Conservation (phyloP, 108 stramenopile genomes). For the Discostella pseudostelligera region DNA sequence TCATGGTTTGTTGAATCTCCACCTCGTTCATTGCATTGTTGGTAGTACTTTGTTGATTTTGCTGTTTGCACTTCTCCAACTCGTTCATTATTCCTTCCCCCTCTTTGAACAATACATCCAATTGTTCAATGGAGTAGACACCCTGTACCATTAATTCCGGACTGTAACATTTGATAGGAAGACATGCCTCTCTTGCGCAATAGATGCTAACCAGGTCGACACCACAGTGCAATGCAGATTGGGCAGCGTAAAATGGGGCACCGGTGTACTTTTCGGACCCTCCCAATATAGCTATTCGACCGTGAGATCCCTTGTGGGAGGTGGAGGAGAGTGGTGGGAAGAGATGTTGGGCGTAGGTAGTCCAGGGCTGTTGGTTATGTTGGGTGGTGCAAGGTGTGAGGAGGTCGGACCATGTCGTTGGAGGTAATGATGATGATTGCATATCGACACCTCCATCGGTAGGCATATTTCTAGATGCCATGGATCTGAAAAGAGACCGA, state of each 20-base stretch:
- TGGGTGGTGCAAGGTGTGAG: background rate
- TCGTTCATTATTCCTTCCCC: constrained; percentile 11
- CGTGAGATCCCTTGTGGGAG: constrained; percentile 90
- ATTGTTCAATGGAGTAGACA: constrained; percentile 70
- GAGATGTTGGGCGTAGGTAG: constrained; percentile 13
- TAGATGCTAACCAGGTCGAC: constrained; percentile 94
- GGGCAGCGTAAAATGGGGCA: constrained; percentile 96
- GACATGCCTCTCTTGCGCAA: constrained; percentile 87
- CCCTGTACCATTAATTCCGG: constrained; percentile 90
- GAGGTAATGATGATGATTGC: background rate
- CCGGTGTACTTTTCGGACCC: constrained; percentile 95
- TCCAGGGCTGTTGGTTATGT: background rate
- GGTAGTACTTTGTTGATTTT: background rate
- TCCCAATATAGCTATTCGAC: constrained; percentile 92
- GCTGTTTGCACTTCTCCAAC: constrained; percentile 16
- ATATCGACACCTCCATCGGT: no score
- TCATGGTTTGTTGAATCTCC: background rate
- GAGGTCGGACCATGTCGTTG: constrained; percentile 33
- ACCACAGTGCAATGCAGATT: constrained; percentile 84
- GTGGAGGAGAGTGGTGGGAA: constrained; percentile 57
- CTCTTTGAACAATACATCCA: constrained; percentile 36
- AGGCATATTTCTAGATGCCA: no score
- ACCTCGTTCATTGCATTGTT: constrained; percentile 1
- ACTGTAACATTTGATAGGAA: constrained; percentile 94
- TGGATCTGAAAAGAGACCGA: no score